Evolutionary conservation across 2,329 filamentous ascomycete genomes (phyloP).

Genomic region (Stagonosporopsis rhizophila): DNA sequence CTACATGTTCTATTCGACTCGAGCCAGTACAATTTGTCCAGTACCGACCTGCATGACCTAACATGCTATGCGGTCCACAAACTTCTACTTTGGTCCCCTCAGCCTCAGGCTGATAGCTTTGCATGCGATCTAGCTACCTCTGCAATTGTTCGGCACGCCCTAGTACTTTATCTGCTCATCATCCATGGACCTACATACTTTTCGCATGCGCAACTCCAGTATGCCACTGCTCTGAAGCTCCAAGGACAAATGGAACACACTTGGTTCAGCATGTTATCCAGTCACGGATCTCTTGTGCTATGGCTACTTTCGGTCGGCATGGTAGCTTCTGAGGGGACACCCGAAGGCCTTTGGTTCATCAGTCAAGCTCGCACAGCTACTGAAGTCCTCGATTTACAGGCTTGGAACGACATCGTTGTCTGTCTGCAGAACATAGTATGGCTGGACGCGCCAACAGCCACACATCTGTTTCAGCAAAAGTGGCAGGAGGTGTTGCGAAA

Average conservation of each 20-base stretch:
- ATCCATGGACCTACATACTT: slow-evolving; percentile 65
- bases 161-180: slow-evolving; percentile 61
- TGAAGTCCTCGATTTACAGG: background rate
- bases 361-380: slow-evolving; percentile 8
- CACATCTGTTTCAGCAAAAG: slow-evolving; percentile 8
- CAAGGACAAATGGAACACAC: slow-evolving; percentile 17
- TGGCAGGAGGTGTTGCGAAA: slow-evolving; percentile 18
- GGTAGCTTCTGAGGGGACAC: slow-evolving; percentile 17
- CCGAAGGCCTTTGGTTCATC: slow-evolving; percentile 24
- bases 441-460: slow-evolving; percentile 13
- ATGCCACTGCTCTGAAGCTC: slow-evolving; percentile 20
- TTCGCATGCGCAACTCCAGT: slow-evolving; percentile 52
- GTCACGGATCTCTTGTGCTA: slow-evolving; percentile 13
- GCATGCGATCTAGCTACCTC: slow-evolving; percentile 23
- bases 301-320: slow-evolving; percentile 30
- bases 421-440: slow-evolving; percentile 20
- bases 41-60: slow-evolving; percentile 61
- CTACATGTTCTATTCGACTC: slow-evolving; percentile 54
- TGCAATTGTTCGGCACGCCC: slow-evolving; percentile 53
- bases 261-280: slow-evolving; percentile 3
- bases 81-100: slow-evolving; percentile 47
- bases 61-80: slow-evolving; percentile 63
- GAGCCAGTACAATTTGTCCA: slow-evolving; percentile 38
- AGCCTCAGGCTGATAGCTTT: slow-evolving; percentile 13
- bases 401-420: slow-evolving; percentile 13